Evolutionary conservation across 106 monocot species (phyloP), one percentile per base, ranked within the genome.

Genomic region (Acorus calamus): DNA sequence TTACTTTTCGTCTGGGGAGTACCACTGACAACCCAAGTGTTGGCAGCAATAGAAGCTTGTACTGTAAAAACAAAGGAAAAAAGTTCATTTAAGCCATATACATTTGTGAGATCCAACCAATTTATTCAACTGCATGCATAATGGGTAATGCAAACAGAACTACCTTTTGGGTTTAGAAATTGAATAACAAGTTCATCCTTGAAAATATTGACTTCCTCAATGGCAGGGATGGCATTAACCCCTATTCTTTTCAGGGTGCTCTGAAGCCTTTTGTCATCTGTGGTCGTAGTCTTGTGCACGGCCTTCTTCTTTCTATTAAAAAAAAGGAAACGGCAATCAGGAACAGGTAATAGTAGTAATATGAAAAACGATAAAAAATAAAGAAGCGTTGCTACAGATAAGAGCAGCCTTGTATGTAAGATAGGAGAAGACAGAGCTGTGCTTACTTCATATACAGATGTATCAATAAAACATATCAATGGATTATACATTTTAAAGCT

Each of bases 141-240:
- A 12, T 11, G 14, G 57, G 14, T 57, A 9, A 12, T 11, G 11
- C 6, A 12, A 6, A 57, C 6, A 9, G 13, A 57, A n/a, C 11
- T 9, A 60, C 69, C 69, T 60, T 69, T 69, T n/a, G 69, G 69
- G 56, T 69, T 69, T 43, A 47, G 49, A 49, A 69, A 69, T 49
- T 69, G 69, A 9, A 69, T 69, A 3, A 69, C 69, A 3, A 51
- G 9, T 50, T 69, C 69, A 49, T 69, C 69, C 59, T 69, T 69
- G 69, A 69, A 69, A 43, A 69, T 69, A 49, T 69, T 69, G 6
- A 69, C 69, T 60, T 69, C 69, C 60, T 69, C 69, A 9, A 69
- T 69, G 3, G 59, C 59, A 48, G 69, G 69, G 57, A 69, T 69
- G 0, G 50, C 49, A 59, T 69, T 69, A 2, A 69, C 69, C 5